Evolutionary conservation across 2,329 filamentous ascomycete species (phyloP).

Genomic region (Pestalotiopsis sp.): DNA sequence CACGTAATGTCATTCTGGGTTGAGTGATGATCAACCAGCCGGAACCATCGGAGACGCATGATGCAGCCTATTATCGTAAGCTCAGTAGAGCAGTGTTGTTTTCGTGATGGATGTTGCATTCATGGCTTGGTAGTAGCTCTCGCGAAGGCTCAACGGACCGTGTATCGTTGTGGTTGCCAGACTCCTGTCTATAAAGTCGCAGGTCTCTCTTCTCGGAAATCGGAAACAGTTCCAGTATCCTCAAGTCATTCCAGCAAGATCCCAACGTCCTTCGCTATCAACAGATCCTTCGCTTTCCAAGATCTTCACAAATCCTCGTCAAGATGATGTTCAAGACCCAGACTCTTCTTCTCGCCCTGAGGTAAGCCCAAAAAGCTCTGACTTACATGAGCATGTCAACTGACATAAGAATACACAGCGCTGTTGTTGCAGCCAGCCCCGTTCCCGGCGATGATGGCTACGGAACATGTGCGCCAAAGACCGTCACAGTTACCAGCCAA

Average conservation of each 20-base stretch:
- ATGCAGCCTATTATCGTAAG: slow-evolving; percentile 5
- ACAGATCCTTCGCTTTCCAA: background rate
- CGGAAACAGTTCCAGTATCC: background rate
- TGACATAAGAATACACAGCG: background rate
- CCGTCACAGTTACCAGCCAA: background rate
- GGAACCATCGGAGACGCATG: background rate
- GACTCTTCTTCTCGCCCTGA: slow-evolving; percentile 5
- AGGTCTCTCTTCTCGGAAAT: background rate
- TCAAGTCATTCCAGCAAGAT: background rate
- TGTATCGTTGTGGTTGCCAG: too few relatives aligned
- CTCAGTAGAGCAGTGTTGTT: background rate
- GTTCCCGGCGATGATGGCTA: slow-evolving; percentile 7
- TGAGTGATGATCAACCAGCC: background rate
- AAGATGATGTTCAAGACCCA: slow-evolving; percentile 7
- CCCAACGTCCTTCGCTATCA: background rate
- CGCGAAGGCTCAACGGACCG: background rate
- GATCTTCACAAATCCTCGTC: background rate
- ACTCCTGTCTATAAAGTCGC: background rate
- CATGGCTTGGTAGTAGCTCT: background rate
- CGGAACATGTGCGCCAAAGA: background rate
- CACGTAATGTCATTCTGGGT: slow-evolving; percentile 3
- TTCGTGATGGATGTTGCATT: background rate
- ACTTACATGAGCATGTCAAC: background rate
- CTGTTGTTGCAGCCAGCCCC: slow-evolving; percentile 3
- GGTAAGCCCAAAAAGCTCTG: background rate